Evolutionary conservation across 2,329 filamentous ascomycete species (phyloP).

Genomic region (Penicillium sp.): DNA sequence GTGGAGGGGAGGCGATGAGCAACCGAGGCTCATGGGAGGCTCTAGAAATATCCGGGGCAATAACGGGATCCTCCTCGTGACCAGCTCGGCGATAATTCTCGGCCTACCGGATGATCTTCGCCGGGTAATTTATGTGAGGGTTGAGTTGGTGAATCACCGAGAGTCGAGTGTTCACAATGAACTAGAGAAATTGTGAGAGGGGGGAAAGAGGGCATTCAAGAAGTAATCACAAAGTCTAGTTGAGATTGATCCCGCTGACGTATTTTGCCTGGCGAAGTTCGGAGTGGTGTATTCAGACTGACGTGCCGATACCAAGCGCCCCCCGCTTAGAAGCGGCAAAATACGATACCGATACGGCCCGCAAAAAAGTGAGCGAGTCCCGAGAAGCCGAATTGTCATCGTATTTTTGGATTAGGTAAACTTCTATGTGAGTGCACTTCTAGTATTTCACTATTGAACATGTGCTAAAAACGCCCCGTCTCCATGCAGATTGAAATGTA

Average conservation of each 20-base stretch:
- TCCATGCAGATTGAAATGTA: constrained; percentile 22
- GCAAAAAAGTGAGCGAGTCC: constrained; percentile 16
- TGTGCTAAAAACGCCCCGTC: constrained; percentile 11
- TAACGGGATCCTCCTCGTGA: constrained; percentile 23
- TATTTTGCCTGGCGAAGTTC: constrained; percentile 7
- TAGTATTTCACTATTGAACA: not conserved
- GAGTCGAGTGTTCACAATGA: not conserved
- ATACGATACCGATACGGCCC: constrained; percentile 23
- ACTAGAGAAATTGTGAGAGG: not conserved
- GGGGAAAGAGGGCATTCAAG: not conserved
- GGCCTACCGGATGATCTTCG: constrained; percentile 31
- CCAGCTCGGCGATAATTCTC: constrained; percentile 28
- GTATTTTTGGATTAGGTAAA: not conserved
- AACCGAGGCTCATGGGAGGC: constrained; percentile 19
- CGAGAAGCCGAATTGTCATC: constrained; percentile 26
- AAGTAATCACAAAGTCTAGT: too few species aligned
- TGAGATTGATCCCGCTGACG: constrained; percentile 12
- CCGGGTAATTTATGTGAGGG: not conserved
- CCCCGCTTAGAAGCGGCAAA: constrained; percentile 17
- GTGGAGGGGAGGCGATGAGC: constrained; percentile 11
- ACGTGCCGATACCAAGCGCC: constrained; percentile 36
- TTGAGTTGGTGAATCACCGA: too few species aligned
- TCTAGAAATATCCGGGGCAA: constrained; percentile 20
- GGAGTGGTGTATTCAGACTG: constrained; percentile 17
- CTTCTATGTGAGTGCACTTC: not conserved